Evolutionary conservation across 495 filamentous ascomycete species (phyloP), one percentile per base, ranked within the genome.

Genomic region (Aspergillus heteromorphus): DNA sequence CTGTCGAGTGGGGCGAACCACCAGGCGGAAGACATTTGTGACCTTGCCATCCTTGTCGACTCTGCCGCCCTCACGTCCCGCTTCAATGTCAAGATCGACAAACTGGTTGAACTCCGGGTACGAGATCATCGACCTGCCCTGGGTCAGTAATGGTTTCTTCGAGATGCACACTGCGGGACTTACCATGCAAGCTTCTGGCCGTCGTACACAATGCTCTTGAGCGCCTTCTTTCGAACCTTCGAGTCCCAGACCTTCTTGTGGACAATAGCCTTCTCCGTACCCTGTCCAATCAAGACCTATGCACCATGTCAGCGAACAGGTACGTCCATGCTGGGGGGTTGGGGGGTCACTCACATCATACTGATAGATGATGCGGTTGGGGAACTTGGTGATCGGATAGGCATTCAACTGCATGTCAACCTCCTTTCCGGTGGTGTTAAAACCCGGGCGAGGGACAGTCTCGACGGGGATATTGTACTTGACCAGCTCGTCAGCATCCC

Each of bases 181-280:
- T 73, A 89, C 89, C 90, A 96, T 11, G 85, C 88, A 14, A 95
- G 70, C 65, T 84, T 86, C 59, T 80, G 82, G 9, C 86, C 87
- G 72, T 98, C 92, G 55, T 82, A 90, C 48, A 98, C 78, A 69
- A 84, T 88, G 21, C 69, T 55, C 4, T 73, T 72, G 10, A 95
- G 66, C 8, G 65, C 65, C 0, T 62, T 49, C 65, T 87, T 77
- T 17, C 90, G 72, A 0, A 68, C 67, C 6, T 79, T 68, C 9
- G 82, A 84, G 13, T 81, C 67, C 91, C 92, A 97, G 36, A 88
- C 74, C 62, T 87, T 87, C 62, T 83, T 83, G 55, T 88, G 79
- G 6, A 89, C 70, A 11, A 76, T 76, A 14, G 78, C 74, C 63
- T 84, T 85, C 43, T 84, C 83, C n/a, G 59, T 65, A 21, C 83